Percentiles rank a stretch among this genome's conserved stretches.
Evolutionary conservation across 306 rosid genomes (phyloP).

Genomic region (Ochetophila trinervis): DNA sequence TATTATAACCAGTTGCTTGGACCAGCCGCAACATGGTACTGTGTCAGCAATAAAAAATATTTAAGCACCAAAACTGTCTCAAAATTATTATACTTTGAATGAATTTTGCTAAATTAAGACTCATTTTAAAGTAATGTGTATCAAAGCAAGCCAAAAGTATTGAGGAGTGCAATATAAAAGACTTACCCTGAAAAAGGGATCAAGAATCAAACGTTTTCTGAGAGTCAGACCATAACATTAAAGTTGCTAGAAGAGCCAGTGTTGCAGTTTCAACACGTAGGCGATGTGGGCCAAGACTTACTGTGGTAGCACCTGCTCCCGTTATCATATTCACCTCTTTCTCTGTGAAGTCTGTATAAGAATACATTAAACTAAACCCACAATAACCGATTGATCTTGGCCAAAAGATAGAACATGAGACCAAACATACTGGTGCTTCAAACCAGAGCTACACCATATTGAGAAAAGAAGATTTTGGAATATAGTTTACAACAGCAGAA

Average conservation of each 20-base stretch:
- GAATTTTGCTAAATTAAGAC: not conserved
- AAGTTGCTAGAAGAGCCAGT: conserved; percentile 65
- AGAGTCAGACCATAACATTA: conserved; percentile 86
- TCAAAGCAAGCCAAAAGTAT: not conserved
- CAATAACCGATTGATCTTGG: conserved; percentile 7
- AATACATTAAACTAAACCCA: conserved; percentile 16
- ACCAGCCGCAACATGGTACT: not conserved
- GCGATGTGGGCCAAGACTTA: conserved; percentile 82
- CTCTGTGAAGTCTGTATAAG: conserved; percentile 68
- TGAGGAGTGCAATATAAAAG: conserved; percentile 15
- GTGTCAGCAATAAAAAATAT: not conserved
- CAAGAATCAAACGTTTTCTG: conserved; percentile 25
- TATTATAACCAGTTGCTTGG: not conserved
- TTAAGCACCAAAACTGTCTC: too few relatives aligned
- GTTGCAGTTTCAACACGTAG: conserved; percentile 94
- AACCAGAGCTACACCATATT: not conserved
- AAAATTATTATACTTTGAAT: too few relatives aligned
- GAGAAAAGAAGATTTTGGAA: too few relatives aligned
- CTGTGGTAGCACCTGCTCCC: conserved; percentile 74
- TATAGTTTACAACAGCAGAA: too few relatives aligned
- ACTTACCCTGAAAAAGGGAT: conserved; percentile 28
- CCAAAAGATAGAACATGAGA: conserved; percentile 2
- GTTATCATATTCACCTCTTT: conserved; percentile 59
- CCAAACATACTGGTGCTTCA: not conserved
- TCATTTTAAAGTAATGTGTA: not conserved